A percentile compares a stretch with the other conserved stretches of the same genome.
phyloP scores from a whole-genome alignment of 2,329 filamentous ascomycete genomes.

The Calonectria honghensis region DNA sequence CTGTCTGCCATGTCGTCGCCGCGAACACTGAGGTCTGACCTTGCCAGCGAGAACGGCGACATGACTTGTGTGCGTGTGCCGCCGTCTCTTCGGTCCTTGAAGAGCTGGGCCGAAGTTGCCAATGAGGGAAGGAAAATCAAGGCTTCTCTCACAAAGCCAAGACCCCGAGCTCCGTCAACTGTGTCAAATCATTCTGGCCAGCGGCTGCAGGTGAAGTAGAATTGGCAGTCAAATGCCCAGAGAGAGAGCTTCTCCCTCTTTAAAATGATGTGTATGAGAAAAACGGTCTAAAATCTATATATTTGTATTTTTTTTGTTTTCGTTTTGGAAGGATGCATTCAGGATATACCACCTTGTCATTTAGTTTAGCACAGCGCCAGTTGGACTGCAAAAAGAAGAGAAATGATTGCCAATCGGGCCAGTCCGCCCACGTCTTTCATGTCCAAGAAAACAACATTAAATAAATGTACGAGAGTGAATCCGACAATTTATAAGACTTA shows the following conservation, averaged over 20 bases:
- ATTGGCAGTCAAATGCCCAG: not conserved
- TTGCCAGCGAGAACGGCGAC: conserved; percentile 47
- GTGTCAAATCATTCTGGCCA: conserved; percentile 41
- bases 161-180: conserved; percentile 48
- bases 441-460: not conserved
- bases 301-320: conserved; percentile 8
- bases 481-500: not conserved
- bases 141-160: conserved; percentile 34
- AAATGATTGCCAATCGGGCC: conserved; percentile 2
- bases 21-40: conserved; percentile 48
- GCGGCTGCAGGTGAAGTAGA: conserved; percentile 34
- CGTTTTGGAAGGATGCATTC: not conserved
- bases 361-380: conserved; percentile 26
- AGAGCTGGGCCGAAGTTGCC: conserved; percentile 66
- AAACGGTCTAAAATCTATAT: conserved; percentile 19
- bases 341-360: conserved; percentile 35
- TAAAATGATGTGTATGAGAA: conserved; percentile 18
- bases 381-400: conserved; percentile 18
- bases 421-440: not conserved
- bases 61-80: conserved; percentile 51
- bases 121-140: conserved; percentile 49
- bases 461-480: not conserved
- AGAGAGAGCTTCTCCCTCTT: not conserved
- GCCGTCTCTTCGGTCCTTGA: conserved; percentile 59
- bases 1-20: conserved; percentile 60